Evolutionary conservation across 2,329 filamentous ascomycete species (phyloP), one percentile per base, ranked within the genome.

Genomic region (Colletotrichum sp.): DNA sequence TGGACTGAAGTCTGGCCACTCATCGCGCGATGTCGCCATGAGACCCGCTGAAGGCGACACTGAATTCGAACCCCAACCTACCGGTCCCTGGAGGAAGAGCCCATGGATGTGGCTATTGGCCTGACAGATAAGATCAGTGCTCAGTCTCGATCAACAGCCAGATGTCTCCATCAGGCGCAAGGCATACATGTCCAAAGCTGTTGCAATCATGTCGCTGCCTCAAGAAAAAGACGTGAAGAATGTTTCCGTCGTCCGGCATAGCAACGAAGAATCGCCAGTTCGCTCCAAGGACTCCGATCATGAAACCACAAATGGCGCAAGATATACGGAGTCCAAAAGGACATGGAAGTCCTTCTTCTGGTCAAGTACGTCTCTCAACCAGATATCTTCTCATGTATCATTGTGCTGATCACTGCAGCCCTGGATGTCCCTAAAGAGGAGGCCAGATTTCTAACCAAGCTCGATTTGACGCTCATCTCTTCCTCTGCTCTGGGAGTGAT

Each of bases 281-380:
- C 16, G 24, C 15, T 60, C 44, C 15, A 57, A 71, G 24, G 71
- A 30, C 6, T n/a, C 49, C 12, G 28, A 26, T 9, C 60, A 64
- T 28, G 63, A 13, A 2, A 24, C 30, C n/a, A 16, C 62, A 9
- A 71, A 69, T 24, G 57, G 24, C 15, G 32, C 55, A 21, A 39
- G 12, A 8, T 74, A 76, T 16, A 64, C 21, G 6, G 90, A 77
- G 88, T 91, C 21, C 82, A 90, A 83, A 89, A 91, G 79, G 24
- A 81, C 80, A 0, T 81, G 80, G 80, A 77, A 71, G 64, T 80
- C 80, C 1, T 80, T 72, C 34, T 32, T 81, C 63, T 81, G 80
- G 80, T 81, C 80, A 4, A 76, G 80, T 81, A 44, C 62, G 80
- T 71, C 2, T 2, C 26, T 15, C 8, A 62, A 12, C 60, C 8